Evolutionary conservation across 78 protist species (phyloP), one percentile per base, ranked within the genome.

Genomic region (Dictyostelium citrinum): DNA sequence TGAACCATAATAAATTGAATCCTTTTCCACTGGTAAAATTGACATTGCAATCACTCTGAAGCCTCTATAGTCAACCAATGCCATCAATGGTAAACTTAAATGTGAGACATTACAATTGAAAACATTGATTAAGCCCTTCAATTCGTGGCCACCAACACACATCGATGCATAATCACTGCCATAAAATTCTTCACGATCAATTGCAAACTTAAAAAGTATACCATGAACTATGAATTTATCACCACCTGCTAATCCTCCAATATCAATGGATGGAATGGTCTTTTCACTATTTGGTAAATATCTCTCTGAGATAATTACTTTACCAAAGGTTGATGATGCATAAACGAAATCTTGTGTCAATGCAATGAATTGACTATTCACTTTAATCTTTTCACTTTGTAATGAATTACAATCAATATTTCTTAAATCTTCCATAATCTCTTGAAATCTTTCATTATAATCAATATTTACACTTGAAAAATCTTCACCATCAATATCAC

Each of bases 321-420:
- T 93, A 4, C 93, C 96, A 82, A 81, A 93, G 16, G 96, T 93
- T 12, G 67, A 51, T 12, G 93, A 81, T 3, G 86, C 90, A 75
- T 93, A 84, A 20, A 93, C 90, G 64, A 93, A 93, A 58, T 93
- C 96, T 78, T 93, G 96, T 16, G 96, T 90, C n/a, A 93, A 84
- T 11, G 91, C 90, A 39, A 84, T 83, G 37, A 93, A 84, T 39
- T 93, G 95, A 76, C 92, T 84, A 51, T 91, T 84, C 0, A 91
- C 85, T 46, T 75, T 37, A 35, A 72, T 72, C n/a, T 86, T 43
- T 27, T 91, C 95, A 10, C 71, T 33, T 76, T 76, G 83, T 9
- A 55, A 64, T 17, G 84, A 49, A 43, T 84, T 84, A 51, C 85
- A 84, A 58, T 91, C 93, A 17, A 88, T 55, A 24, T 88, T 88